Percentiles rank a stretch among this genome's conserved stretches.
Evolutionary conservation across 352 stramenopile genomes (phyloP).

Genomic region (Achlya hypogyna): DNA sequence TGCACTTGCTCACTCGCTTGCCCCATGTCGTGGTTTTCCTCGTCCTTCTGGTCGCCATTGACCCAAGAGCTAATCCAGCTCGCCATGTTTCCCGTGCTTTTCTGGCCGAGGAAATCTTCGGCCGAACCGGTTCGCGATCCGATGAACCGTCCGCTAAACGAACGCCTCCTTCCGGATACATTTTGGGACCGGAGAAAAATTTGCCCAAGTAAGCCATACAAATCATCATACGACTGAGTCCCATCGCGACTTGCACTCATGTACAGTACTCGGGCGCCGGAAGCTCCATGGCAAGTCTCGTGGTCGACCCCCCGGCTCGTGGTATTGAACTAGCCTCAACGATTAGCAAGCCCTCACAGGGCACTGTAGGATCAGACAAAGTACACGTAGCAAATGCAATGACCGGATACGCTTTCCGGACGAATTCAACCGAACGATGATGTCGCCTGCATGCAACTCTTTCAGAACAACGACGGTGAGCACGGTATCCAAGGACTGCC

Average conservation of each 20-base stretch:
- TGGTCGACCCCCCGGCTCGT: no score
- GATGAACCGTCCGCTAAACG: background rate
- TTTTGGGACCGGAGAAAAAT: no score
- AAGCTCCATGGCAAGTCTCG: no score
- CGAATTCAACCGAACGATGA: background rate
- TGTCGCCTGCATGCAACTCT: background rate
- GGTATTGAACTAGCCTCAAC: no score
- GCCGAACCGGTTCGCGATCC: background rate
- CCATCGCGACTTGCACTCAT: background rate
- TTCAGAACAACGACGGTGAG: background rate
- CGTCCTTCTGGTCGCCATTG: conserved; percentile 1
- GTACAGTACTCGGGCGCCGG: no score
- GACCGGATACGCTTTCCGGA: background rate
- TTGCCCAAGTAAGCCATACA: no score
- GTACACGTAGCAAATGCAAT: no score
- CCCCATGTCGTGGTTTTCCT: background rate
- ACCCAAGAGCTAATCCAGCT: conserved; percentile 13
- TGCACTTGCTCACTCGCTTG: background rate
- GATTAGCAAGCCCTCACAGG: no score
- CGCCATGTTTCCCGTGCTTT: background rate
- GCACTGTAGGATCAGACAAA: no score
- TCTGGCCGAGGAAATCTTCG: background rate
- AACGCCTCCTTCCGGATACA: background rate
- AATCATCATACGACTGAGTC: no score
- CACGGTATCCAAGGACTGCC: background rate